Conservation (phyloP, 2,329 filamentous ascomycete species). For the Fusarium napiforme region DNA sequence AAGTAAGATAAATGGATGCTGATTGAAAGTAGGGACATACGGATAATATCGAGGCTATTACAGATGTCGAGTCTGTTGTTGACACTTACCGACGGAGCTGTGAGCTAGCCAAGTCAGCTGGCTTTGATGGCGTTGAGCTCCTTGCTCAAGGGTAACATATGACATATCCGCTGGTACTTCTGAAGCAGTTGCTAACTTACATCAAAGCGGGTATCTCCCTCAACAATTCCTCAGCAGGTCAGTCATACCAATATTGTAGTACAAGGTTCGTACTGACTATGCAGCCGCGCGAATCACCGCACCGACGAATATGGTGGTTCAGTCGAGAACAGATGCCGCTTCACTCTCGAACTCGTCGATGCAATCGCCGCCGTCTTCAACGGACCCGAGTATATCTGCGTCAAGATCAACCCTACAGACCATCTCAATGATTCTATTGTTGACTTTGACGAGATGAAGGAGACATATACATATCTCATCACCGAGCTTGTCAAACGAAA, state of each 20-base stretch:
- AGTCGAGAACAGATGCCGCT: constrained; percentile 10
- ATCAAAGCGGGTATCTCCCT: neutral
- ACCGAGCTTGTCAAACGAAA: neutral
- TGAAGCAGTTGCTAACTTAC: neutral
- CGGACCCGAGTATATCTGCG: neutral
- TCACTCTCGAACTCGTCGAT: constrained; percentile 1
- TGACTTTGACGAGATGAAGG: neutral
- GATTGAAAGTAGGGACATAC: neutral
- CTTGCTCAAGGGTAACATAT: constrained; percentile 6
- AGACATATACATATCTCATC: neutral
- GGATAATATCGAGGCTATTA: neutral
- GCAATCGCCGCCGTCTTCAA: neutral
- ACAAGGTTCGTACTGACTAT: neutral
- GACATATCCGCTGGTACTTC: neutral
- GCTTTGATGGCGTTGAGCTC: constrained; percentile 2
- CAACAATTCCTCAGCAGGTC: constrained; percentile 7
- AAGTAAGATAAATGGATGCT: accelerated
- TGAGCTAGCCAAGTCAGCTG: neutral
- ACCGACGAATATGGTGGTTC: neutral
- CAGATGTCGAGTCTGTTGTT: neutral
- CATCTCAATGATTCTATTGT: constrained; percentile 13
- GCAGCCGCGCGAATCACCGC: neutral
- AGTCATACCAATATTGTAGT: neutral
- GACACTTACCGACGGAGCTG: neutral
- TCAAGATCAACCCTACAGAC: constrained; percentile 6